Evolutionary conservation across 73 alveolate species (phyloP), one percentile per base, ranked within the genome.

Genomic region (Breviolum minutum): DNA sequence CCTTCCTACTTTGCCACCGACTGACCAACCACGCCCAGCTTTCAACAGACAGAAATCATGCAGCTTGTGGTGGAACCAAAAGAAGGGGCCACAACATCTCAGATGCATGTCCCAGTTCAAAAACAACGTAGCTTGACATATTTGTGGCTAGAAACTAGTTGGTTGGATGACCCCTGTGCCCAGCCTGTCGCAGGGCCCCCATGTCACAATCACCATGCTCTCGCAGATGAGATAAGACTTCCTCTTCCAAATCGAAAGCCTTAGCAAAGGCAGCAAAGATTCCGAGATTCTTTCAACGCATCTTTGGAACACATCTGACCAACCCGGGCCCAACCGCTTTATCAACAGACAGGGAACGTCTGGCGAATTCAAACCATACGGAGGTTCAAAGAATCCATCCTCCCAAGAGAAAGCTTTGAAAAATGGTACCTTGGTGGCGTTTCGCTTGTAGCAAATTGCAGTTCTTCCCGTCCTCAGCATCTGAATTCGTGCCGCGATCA

Each of bases 151-250:
- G 54, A 40, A 40, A 40, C 54, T 40, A 40, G 54, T 40, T 40
- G 54, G 54, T 40, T 40, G 54, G 54, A 40, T 40, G 54, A 40
- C 54, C 54, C 54, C 54, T 40, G 54, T 40, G 54, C 16, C 86
- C 86, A 12, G 87, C 96, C 96, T 89, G 96, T 13, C 73, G 96
- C 77, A 89, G 62, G 87, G 87, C 96, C 20, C 96, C 87, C 85
- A 48, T 70, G 96, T 70, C 96, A 30, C 96, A 89, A 24, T 86
- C 80, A 7, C 95, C 95, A 27, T 86, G 61, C 22, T 62, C 81
- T 20, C 95, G 95, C 30, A 68, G 63, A 54, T 89, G 86, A n/a
- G 96, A 48, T 70, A 89, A 19, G 73, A 69, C 96, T 73, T 89
- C 96, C 70, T 89, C 96, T 69, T 68, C 96, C 86, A 69, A 74